A percentile compares a stretch with the other conserved stretches of the same genome.
phyloP scores from a whole-genome alignment of 179 eudicot genomes.

The Patellifolia procumbens region DNA sequence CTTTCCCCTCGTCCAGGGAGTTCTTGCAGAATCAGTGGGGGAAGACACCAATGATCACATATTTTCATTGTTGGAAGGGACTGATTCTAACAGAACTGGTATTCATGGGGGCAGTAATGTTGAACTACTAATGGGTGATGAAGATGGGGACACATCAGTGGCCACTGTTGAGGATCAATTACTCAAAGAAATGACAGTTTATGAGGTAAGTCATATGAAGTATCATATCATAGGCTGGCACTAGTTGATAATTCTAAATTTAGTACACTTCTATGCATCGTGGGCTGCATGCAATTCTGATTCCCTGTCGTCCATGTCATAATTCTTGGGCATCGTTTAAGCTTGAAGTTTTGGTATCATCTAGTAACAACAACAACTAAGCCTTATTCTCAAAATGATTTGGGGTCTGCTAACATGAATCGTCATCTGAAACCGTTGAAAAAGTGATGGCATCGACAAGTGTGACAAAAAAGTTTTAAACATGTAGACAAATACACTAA shows the following conservation, averaged over 20 bases:
- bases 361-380: no score
- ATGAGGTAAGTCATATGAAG: constrained; percentile 60
- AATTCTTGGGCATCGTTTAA: not conserved
- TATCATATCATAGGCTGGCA: not conserved
- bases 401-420: no score
- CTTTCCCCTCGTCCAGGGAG: constrained; percentile 52
- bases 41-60: constrained; percentile 53
- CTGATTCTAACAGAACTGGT: constrained; percentile 52
- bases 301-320: not conserved
- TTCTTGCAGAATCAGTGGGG: constrained; percentile 64
- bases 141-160: constrained; percentile 78
- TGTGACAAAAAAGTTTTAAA: no score
- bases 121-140: constrained; percentile 80
- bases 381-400: no score
- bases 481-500: no score
- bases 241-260: not conserved
- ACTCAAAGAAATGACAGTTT: constrained; percentile 88
- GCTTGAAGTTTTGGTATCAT: constrained; percentile 3
- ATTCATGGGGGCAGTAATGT: constrained; percentile 50
- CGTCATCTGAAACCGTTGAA: no score
- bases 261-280: not conserved
- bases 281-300: not conserved
- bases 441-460: no score
- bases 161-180: constrained; percentile 92
- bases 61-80: constrained; percentile 71